phyloP scores from a whole-genome alignment of 805 yeast genomes.

The Lachancea fermentati region DNA sequence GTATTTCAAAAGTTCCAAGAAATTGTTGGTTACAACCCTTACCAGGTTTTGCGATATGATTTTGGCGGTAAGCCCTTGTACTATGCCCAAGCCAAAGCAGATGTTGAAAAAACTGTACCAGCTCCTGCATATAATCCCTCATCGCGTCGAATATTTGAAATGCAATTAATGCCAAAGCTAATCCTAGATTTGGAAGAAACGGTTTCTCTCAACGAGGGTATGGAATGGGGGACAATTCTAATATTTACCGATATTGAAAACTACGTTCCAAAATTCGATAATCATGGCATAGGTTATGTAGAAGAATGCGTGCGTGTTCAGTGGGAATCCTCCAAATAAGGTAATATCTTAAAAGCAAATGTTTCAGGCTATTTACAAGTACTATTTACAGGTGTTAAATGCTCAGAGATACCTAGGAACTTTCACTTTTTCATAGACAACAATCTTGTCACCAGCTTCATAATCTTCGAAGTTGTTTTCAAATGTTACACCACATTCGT shows the following conservation, averaged over 20 bases:
- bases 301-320: conserved; percentile 82
- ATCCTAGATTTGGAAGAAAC: conserved; percentile 72
- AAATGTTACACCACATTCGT: conserved; percentile 84
- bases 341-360: neutral
- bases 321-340: conserved; percentile 51
- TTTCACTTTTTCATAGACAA: conserved; percentile 62
- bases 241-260: conserved; percentile 75
- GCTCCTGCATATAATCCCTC: conserved; percentile 56
- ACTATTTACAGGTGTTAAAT: conserved; percentile 4
- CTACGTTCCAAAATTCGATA: conserved; percentile 51
- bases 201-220: conserved; percentile 56
- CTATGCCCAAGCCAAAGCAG: conserved; percentile 47
- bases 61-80: conserved; percentile 72
- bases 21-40: conserved; percentile 72
- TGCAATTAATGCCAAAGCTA: conserved; percentile 92
- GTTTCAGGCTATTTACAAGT: conserved; percentile 8
- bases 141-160: conserved; percentile 61
- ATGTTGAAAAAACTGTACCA: conserved; percentile 42
- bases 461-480: conserved; percentile 56
- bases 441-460: conserved; percentile 69
- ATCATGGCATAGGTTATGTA: conserved; percentile 66
- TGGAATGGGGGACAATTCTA: conserved; percentile 96
- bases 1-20: conserved; percentile 75
- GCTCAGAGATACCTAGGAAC: conserved; percentile 47
- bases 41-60: conserved; percentile 82